Conservation (phyloP, 257 asterid genomes). For the Solanum chiquidenum region DNA sequence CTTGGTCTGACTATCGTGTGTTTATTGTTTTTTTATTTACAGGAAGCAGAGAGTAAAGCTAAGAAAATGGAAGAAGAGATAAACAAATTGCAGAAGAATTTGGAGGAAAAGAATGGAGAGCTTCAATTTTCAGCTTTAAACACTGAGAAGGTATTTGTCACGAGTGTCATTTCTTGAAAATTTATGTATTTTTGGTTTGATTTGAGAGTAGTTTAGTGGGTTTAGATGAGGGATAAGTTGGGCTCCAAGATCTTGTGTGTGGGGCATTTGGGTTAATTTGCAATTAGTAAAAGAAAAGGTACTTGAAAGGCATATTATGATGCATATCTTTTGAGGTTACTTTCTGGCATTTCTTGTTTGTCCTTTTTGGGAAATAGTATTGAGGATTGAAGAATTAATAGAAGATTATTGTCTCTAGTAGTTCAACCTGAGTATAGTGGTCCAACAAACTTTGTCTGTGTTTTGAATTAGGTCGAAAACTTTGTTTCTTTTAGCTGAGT, state of each 20-base stretch:
- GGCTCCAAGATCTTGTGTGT: neutral
- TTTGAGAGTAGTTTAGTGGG: neutral
- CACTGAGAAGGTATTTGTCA: slow-evolving; percentile 39
- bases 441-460: slow-evolving; percentile 36
- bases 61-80: slow-evolving; percentile 58
- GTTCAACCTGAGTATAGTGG: slow-evolving; percentile 25
- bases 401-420: slow-evolving; percentile 26
- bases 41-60: slow-evolving; percentile 77
- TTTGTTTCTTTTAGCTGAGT: neutral
- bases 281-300: neutral
- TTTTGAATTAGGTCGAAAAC: slow-evolving; percentile 5
- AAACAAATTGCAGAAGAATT: slow-evolving; percentile 39
- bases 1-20: neutral
- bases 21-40: neutral
- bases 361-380: slow-evolving; percentile 22
- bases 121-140: slow-evolving; percentile 51
- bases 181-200: neutral
- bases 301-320: slow-evolving; percentile 17
- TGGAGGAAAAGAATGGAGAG: slow-evolving; percentile 49
- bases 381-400: slow-evolving; percentile 6
- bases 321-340: slow-evolving; percentile 18
- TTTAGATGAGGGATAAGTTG: slow-evolving; percentile 1
- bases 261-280: neutral
- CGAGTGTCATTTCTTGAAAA: neutral
- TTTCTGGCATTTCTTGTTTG: slow-evolving; percentile 52